A percentile compares a stretch with the other conserved stretches of the same genome.
These are phyloP conservation scores for Diaporthe sp. DNA, from an alignment of 2,329 filamentous ascomycete species.

Conservation along the genomic window DNA sequence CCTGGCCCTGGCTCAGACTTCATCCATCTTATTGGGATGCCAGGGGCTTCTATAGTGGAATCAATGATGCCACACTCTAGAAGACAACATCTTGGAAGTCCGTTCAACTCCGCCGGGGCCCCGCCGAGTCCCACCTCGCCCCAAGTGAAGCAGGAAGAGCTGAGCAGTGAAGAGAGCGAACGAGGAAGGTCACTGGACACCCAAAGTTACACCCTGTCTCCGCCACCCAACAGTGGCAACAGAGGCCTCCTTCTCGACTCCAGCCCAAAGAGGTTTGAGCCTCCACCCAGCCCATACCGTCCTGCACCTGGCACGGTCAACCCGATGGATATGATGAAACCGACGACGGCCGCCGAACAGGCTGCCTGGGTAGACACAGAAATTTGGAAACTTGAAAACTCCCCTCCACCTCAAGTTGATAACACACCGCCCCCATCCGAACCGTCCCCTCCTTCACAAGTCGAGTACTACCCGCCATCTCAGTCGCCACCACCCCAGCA, in stretches of 20 bases:
- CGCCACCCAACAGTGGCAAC: conserved; percentile 27
- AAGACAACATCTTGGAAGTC: conserved; percentile 20
- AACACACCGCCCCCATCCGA: conserved; percentile 27
- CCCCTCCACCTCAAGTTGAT: conserved; percentile 39
- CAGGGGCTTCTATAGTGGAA: conserved; percentile 27
- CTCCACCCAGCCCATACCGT: conserved; percentile 41
- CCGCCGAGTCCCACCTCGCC: conserved; percentile 33
- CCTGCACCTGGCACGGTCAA: conserved; percentile 61
- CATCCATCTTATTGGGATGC: conserved; percentile 32
- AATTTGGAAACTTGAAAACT: conserved; percentile 47
- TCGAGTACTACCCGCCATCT: conserved; percentile 17
- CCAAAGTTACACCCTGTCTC: conserved; percentile 19
- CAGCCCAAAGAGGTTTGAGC: conserved; percentile 38
- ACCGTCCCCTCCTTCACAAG: conserved; percentile 23
- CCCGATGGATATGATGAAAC: conserved; percentile 64
- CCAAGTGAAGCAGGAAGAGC: conserved; percentile 27
- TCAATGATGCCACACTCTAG: conserved; percentile 25
- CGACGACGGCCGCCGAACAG: conserved; percentile 48
- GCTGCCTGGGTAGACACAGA: conserved; percentile 47
- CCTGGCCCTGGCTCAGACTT: conserved; percentile 18
- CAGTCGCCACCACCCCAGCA: conserved; percentile 17
- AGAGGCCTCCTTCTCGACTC: conserved; percentile 31
- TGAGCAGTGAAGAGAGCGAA: conserved; percentile 31
- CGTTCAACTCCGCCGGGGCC: conserved; percentile 18
- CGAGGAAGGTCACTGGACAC: conserved; percentile 11